phyloP scores from a whole-genome alignment of 2,329 filamentous ascomycete genomes.

The Raffaelea ambrosiae region DNA sequence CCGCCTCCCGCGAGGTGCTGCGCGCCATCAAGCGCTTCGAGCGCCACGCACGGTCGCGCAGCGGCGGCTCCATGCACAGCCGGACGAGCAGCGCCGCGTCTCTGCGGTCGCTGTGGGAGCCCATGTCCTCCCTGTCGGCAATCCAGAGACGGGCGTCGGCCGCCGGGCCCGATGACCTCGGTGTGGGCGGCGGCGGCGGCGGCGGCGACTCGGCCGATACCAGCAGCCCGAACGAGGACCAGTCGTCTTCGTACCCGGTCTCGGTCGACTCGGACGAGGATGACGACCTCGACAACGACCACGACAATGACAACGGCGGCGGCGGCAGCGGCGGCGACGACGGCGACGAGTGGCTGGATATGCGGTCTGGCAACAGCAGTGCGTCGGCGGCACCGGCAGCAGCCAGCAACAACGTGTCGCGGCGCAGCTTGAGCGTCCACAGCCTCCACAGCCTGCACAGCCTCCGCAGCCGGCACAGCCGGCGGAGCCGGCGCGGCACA shows the following conservation, averaged over 20 bases:
- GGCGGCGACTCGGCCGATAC: not conserved
- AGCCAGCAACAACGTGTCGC: not conserved
- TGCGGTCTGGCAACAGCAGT: slow-evolving; percentile 19
- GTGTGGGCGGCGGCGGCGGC: slow-evolving; percentile 4
- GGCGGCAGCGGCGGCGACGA: slow-evolving; percentile 13
- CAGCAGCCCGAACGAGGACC: no score
- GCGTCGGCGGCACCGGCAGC: not conserved
- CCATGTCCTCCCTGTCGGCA: slow-evolving; percentile 15
- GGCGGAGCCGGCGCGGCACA: slow-evolving; percentile 11
- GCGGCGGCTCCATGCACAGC: slow-evolving; percentile 51
- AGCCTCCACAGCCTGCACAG: not conserved
- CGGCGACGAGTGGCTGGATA: slow-evolving; percentile 28
- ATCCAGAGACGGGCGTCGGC: slow-evolving; percentile 4
- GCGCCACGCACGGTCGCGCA: slow-evolving; percentile 57
- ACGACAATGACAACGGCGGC: slow-evolving; percentile 5
- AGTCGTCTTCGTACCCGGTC: no score
- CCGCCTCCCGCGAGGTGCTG: slow-evolving; percentile 55
- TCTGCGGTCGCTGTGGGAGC: slow-evolving; percentile 58
- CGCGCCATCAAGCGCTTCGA: slow-evolving; percentile 54
- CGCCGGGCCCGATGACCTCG: not conserved
- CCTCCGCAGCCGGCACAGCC: slow-evolving; percentile 10
- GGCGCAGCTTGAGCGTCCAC: no score
- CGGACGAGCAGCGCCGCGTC: slow-evolving; percentile 60
- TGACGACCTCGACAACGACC: slow-evolving; percentile 11
- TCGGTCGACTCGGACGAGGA: slow-evolving; percentile 32